Conservation (phyloP, 495 filamentous ascomycete species). For the Bombardia bombarda region DNA sequence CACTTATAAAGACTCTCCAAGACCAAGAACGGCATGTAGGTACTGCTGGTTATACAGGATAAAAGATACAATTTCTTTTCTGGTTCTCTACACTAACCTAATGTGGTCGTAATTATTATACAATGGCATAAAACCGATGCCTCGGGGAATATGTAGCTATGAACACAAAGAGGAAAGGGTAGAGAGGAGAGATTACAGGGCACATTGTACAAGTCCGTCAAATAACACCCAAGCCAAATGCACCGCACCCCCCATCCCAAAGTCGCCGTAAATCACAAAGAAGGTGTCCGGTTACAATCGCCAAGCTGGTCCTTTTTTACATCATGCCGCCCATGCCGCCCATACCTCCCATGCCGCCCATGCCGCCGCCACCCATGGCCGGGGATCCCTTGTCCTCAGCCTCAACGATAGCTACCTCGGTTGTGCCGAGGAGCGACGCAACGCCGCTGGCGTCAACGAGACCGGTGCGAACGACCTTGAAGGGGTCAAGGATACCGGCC, state of each 20-base stretch:
- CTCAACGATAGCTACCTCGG: conserved; percentile 95
- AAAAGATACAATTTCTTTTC: conserved; percentile 1
- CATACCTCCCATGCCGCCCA: conserved; percentile 52
- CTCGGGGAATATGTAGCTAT: conserved; percentile 15
- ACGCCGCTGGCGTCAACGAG: conserved; percentile 93
- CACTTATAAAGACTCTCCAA: background rate
- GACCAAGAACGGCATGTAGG: background rate
- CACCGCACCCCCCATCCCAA: conserved; percentile 14
- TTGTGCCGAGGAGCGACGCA: conserved; percentile 93
- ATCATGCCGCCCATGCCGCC: conserved; percentile 37
- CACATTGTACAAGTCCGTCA: conserved; percentile 20
- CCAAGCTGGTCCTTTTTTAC: conserved; percentile 10
- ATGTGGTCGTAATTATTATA: conserved; percentile 18
- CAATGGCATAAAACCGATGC: conserved; percentile 13
- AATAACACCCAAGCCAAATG: conserved; percentile 27
- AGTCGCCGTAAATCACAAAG: conserved; percentile 25
- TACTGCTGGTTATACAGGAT: background rate
- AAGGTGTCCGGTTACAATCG: conserved; percentile 2
- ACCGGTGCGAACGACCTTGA: conserved; percentile 97
- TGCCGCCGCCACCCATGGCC: conserved; percentile 44
- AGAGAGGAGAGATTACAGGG: conserved; percentile 31
- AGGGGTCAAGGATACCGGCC: conserved; percentile 92
- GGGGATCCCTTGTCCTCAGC: conserved; percentile 79
- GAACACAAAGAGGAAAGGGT: conserved; percentile 17
- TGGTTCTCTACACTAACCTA: conserved; percentile 22